Conservation (phyloP, 108 stramenopile species). For the Cyclostephanos invisitatus region DNA sequence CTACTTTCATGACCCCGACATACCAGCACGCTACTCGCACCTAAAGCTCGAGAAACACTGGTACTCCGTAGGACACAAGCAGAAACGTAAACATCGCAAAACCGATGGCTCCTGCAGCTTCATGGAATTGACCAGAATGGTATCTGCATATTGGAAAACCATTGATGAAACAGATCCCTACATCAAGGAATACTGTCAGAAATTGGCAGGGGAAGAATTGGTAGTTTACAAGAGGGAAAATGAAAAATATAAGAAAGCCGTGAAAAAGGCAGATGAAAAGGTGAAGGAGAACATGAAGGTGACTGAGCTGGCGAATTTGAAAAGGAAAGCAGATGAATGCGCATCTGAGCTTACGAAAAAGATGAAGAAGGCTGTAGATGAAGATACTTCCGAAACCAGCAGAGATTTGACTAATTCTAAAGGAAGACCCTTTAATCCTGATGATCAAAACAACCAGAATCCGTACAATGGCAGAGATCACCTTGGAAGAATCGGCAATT, state of each 20-base stretch:
- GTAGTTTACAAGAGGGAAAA: slow-evolving; percentile 23
- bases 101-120: slow-evolving; percentile 40
- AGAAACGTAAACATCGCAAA: slow-evolving; percentile 46
- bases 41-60: slow-evolving; percentile 38
- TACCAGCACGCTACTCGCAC: slow-evolving; percentile 33
- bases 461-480: not conserved
- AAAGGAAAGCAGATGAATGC: not conserved
- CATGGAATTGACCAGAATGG: slow-evolving; percentile 47
- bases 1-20: slow-evolving; percentile 6
- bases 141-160: slow-evolving; percentile 36
- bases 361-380: not conserved
- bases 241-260: slow-evolving; percentile 29
- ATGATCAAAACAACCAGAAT: not conserved
- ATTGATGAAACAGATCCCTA: slow-evolving; percentile 28
- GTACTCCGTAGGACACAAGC: slow-evolving; percentile 32
- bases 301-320: not conserved
- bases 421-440: not conserved
- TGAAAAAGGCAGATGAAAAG: not conserved
- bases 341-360: not conserved
- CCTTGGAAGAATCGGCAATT: not conserved
- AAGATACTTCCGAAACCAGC: not conserved
- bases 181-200: slow-evolving; percentile 32
- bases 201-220: slow-evolving; percentile 26
- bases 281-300: not conserved
- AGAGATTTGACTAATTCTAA: not conserved